phyloP scores from a whole-genome alignment of 805 yeast genomes.

The Starmerella davenportii region DNA sequence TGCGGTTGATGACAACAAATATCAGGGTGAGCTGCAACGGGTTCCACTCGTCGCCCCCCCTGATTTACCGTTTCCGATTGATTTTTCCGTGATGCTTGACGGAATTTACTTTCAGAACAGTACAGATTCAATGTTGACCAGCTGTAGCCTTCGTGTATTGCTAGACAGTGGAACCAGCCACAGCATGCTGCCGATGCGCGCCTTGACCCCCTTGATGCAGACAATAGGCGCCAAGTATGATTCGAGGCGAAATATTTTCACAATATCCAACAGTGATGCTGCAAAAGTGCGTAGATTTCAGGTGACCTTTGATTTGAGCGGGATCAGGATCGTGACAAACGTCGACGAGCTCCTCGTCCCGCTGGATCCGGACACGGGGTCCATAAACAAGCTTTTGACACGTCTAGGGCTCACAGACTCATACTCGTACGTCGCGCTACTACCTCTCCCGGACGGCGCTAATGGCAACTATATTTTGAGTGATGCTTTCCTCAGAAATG shows the following conservation, averaged over 20 bases:
- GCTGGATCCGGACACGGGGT: background rate
- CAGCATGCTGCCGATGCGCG: conserved; percentile 27
- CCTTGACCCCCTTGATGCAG: conserved; percentile 7
- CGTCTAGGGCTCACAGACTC: background rate
- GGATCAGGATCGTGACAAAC: conserved; percentile 8
- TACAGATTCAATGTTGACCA: background rate
- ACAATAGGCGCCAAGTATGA: conserved; percentile 8
- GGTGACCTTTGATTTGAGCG: conserved; percentile 13
- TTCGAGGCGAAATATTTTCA: conserved; percentile 3
- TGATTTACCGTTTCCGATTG: conserved; percentile 13
- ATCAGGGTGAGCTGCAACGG: conserved; percentile 22
- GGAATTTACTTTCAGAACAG: conserved; percentile 10
- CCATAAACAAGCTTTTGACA: background rate
- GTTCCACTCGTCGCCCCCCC: conserved; percentile 23
- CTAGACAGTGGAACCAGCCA: conserved; percentile 41
- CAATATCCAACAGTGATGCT: conserved; percentile 1
- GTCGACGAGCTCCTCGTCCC: conserved; percentile 10
- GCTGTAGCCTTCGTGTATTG: conserved; percentile 10
- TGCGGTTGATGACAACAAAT: conserved; percentile 27
- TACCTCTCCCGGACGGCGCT: background rate
- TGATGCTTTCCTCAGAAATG: conserved; percentile 36
- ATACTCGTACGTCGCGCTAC: conserved; percentile 2
- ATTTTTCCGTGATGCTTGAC: conserved; percentile 15
- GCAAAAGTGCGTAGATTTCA: conserved; percentile 2
- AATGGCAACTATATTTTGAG: conserved; percentile 30